Evolutionary conservation across 352 stramenopile species (phyloP).

Genomic region (Elongisporangium undulatum): DNA sequence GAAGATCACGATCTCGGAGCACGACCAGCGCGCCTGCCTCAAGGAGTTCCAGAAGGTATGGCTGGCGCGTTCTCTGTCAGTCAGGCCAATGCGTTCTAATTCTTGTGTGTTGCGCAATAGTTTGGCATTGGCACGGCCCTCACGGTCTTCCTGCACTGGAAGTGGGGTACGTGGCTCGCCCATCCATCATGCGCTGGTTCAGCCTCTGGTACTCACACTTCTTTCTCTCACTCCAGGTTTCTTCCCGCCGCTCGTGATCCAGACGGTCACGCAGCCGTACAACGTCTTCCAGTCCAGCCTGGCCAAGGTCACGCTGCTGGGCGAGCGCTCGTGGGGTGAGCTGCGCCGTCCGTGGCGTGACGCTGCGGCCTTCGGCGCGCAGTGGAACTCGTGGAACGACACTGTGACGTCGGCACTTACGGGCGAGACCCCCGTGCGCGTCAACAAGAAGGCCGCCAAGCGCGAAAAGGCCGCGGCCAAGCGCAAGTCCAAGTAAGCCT

Average conservation of each 20-base stretch:
- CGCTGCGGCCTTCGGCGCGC: constrained; percentile 53
- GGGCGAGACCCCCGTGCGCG: constrained; percentile 38
- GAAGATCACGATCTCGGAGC: constrained; percentile 80
- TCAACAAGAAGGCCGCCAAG: constrained; percentile 71
- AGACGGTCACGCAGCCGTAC: constrained; percentile 74
- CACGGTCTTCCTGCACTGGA: constrained; percentile 70
- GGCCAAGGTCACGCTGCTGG: constrained; percentile 57
- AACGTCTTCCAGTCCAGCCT: constrained; percentile 66
- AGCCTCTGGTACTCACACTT: background rate
- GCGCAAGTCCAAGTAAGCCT: constrained; percentile 62
- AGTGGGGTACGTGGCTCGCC: constrained; percentile 27
- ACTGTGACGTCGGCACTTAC: constrained; percentile 67
- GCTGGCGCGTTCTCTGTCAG: constrained; percentile 1
- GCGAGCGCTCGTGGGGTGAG: constrained; percentile 69
- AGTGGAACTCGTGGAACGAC: constrained; percentile 77
- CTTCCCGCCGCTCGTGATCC: constrained; percentile 78
- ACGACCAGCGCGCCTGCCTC: constrained; percentile 64
- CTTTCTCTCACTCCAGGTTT: constrained; percentile 19
- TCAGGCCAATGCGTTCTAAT: constrained; percentile 3
- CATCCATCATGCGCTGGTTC: no score
- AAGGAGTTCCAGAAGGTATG: constrained; percentile 74
- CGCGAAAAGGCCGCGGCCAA: constrained; percentile 40
- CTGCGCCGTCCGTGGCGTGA: constrained; percentile 70
- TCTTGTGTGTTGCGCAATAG: constrained; percentile 15
- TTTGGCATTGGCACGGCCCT: constrained; percentile 58